A percentile compares a stretch with the other conserved stretches of the same genome.
phyloP scores from a whole-genome alignment of 352 stramenopile species.

The Globisporangium abappressorium region DNA sequence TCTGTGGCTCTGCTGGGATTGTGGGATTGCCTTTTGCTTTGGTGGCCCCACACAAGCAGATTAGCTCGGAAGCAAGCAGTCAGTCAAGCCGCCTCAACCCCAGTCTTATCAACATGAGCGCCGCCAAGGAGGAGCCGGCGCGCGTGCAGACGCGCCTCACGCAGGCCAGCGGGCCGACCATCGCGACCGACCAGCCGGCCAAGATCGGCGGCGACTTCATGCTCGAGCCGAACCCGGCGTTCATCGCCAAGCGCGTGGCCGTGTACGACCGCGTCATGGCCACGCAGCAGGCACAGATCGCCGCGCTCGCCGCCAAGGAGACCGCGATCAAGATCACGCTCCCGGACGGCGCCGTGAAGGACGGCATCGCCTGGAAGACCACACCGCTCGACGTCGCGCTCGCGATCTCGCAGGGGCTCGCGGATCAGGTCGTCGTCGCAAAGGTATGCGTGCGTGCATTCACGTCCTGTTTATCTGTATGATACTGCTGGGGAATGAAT shows the following conservation, averaged over 20 bases:
- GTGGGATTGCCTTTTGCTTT: not conserved
- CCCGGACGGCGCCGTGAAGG: conserved; percentile 93
- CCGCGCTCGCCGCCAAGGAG: conserved; percentile 76
- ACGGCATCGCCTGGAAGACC: conserved; percentile 92
- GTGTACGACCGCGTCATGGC: conserved; percentile 89
- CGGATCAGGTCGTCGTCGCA: conserved; percentile 91
- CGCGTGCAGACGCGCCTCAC: conserved; percentile 80
- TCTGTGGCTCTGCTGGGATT: not conserved
- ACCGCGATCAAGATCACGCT: conserved; percentile 95
- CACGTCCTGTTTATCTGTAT: not conserved
- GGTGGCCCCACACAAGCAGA: conserved; percentile 1
- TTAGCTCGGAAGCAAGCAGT: not conserved
- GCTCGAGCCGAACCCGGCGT: conserved; percentile 79
- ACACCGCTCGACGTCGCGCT: conserved; percentile 96
- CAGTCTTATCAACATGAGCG: conserved; percentile 12
- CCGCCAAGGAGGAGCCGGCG: conserved; percentile 26
- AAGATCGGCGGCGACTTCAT: conserved; percentile 87
- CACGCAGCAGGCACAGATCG: conserved; percentile 61
- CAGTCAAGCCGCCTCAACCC: not conserved
- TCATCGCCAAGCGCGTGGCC: conserved; percentile 67
- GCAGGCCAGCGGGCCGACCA: conserved; percentile 65
- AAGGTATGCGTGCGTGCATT: conserved; percentile 9
- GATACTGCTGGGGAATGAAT: not conserved
- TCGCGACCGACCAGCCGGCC: conserved; percentile 39
- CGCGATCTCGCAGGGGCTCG: conserved; percentile 94